Evolutionary conservation across 306 rosid genomes (phyloP).

Genomic region (Castanea sativa): DNA sequence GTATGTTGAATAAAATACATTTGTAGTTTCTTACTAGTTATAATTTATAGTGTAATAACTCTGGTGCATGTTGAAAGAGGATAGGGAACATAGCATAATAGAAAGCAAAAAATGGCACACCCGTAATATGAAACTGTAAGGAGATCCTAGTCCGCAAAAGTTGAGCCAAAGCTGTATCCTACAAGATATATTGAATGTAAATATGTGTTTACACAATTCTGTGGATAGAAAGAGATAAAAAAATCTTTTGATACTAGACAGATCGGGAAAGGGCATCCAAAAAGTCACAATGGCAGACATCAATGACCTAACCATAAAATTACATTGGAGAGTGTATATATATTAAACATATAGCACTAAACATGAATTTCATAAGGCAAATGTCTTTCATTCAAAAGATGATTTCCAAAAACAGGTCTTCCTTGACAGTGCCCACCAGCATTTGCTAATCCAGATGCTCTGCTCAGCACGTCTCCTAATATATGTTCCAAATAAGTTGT

Average conservation of each 20-base stretch:
- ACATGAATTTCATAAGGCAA: neutral
- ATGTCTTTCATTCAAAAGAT: neutral
- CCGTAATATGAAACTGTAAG: constrained; percentile 56
- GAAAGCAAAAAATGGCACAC: constrained; percentile 33
- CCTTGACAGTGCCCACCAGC: constrained; percentile 28
- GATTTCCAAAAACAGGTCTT: constrained; percentile 49
- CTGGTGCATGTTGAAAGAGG: neutral
- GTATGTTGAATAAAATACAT: neutral
- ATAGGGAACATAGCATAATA: neutral
- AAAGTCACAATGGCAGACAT: neutral
- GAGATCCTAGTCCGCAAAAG: constrained; percentile 33
- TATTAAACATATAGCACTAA: too few relatives aligned
- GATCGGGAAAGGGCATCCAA: neutral
- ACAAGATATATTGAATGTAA: constrained; percentile 12
- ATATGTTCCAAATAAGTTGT: constrained; percentile 54
- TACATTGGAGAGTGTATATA: neutral
- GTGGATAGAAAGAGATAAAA: neutral
- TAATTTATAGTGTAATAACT: neutral
- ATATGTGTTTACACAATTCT: neutral
- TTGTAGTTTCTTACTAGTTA: neutral
- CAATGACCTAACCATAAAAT: neutral
- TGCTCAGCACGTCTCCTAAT: constrained; percentile 43
- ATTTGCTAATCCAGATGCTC: constrained; percentile 28
- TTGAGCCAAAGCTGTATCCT: constrained; percentile 38
- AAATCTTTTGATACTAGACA: neutral